Conservation (phyloP, 164 flowering plant species). For the grape (Vitis vinifera) region ASM3070453v1 NC_081818.1:7637001-7637500, state of each 20-base stretch:
- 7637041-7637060: constrained; percentile 30
- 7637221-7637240: constrained; percentile 24
- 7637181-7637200: constrained; percentile 41
- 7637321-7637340: constrained; percentile 30
- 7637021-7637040: constrained; percentile 33
- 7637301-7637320: constrained; percentile 30
- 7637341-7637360: constrained; percentile 54
- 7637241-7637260: constrained; percentile 38
- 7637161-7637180: constrained; percentile 30
- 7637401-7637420: not conserved
- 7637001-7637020: constrained; percentile 30
- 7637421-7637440: constrained; percentile 8
- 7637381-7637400: constrained; percentile 27
- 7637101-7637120: constrained; percentile 14
- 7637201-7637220: constrained; percentile 34
- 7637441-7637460: constrained; percentile 27
- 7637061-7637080: constrained; percentile 20
- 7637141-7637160: constrained; percentile 36
- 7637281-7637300: constrained; percentile 23
- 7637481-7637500: constrained; percentile 7
- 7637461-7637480: constrained; percentile 15
- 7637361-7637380: constrained; percentile 11
- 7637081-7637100: constrained; percentile 29
- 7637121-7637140: constrained; percentile 31
- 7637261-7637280: constrained; percentile 26